Conservation (phyloP, 805 yeast genomes). For the Wickerhamomyces pijperi region DNA sequence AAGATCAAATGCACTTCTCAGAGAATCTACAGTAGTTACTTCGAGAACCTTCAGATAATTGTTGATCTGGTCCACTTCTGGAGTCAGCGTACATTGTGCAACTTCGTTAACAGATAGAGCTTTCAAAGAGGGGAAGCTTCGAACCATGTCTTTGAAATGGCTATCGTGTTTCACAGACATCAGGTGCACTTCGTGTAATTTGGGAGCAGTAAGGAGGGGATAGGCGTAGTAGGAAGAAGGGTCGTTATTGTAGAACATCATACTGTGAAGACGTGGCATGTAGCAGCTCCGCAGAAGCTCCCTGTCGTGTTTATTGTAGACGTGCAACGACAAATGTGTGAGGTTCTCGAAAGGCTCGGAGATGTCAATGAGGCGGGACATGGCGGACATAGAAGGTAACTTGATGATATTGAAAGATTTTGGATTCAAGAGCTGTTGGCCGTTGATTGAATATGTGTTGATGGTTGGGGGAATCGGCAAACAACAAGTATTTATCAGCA, state of each 20-base stretch:
- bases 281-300: not conserved
- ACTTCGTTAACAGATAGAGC: not conserved
- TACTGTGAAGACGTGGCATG: not conserved
- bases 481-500: no score
- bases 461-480: no score
- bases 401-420: not conserved
- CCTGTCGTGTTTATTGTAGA: not conserved
- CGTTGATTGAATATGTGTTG: not conserved
- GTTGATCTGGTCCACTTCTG: not conserved
- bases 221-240: not conserved
- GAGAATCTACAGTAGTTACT: not conserved
- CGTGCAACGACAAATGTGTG: not conserved
- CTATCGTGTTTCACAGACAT: not conserved
- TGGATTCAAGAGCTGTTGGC: not conserved
- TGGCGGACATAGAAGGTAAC: not conserved
- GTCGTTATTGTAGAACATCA: not conserved
- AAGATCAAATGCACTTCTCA: not conserved
- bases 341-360: not conserved
- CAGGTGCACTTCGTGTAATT: not conserved
- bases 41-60: not conserved
- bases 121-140: not conserved
- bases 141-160: not conserved
- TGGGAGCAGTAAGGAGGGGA: not conserved
- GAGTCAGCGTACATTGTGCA: no score
- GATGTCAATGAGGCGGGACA: not conserved